phyloP scores from a whole-genome alignment of 2,329 filamentous ascomycete genomes.

The Bimuria novae-zelandiae region DNA sequence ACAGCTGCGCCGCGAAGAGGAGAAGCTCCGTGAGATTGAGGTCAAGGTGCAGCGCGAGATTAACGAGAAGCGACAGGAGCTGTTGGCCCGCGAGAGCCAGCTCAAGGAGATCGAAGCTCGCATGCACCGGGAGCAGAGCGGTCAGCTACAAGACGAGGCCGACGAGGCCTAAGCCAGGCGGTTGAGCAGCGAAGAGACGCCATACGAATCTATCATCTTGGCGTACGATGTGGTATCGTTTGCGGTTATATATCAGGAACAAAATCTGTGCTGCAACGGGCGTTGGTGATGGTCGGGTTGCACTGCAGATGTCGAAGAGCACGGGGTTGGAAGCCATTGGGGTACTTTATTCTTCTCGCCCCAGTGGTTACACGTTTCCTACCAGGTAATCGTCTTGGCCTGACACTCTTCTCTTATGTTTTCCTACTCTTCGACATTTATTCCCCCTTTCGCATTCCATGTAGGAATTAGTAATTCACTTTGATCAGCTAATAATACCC shows the following conservation, averaged over 20 bases:
- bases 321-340: slow-evolving; percentile 26
- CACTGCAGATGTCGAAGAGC: slow-evolving; percentile 31
- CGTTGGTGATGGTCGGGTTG: slow-evolving; percentile 40
- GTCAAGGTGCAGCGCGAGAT: slow-evolving; percentile 99
- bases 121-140: slow-evolving; percentile 84
- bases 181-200: slow-evolving; percentile 8
- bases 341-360: slow-evolving; percentile 35
- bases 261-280: slow-evolving; percentile 36
- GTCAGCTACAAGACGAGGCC: slow-evolving; percentile 39
- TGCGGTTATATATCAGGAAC: slow-evolving; percentile 15
- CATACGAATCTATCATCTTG: slow-evolving; percentile 13
- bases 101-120: slow-evolving; percentile 97
- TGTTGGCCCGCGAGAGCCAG: slow-evolving; percentile 95
- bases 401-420: slow-evolving; percentile 47
- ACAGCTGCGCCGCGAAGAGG: slow-evolving; percentile 97
- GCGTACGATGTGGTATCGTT: slow-evolving; percentile 13
- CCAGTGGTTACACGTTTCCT: slow-evolving; percentile 29
- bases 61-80: slow-evolving; percentile 99
- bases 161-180: slow-evolving; percentile 35
- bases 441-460: slow-evolving; percentile 47
- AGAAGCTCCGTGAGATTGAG: slow-evolving; percentile 99
- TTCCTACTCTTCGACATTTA: slow-evolving; percentile 48
- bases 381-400: slow-evolving; percentile 40
- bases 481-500: slow-evolving; percentile 42
- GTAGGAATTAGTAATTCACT: slow-evolving; percentile 48